These are phyloP conservation scores for Penicillium janthinellum DNA, from an alignment of 2,329 filamentous ascomycete genomes.

Conservation along the genomic window DNA sequence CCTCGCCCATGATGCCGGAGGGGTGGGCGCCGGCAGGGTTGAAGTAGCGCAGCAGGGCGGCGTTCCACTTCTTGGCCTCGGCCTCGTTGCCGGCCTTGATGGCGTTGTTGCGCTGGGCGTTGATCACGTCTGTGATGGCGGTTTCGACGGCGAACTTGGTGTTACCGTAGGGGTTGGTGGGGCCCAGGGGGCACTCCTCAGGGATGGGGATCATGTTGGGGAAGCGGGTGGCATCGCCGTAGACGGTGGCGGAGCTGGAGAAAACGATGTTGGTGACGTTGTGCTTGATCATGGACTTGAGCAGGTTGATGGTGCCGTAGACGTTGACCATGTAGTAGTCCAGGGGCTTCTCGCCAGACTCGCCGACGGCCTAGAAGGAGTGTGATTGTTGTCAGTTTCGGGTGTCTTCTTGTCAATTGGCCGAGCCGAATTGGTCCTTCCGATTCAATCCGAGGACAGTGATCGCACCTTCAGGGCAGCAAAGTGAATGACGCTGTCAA, in stretches of 20 bases:
- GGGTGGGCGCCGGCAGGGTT: slow-evolving; percentile 96
- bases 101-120: slow-evolving; percentile 79
- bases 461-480: slow-evolving; percentile 83
- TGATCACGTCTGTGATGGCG: slow-evolving; percentile 88
- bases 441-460: neutral
- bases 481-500: slow-evolving; percentile 98
- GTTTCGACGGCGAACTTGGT: slow-evolving; percentile 92
- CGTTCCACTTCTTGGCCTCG: slow-evolving; percentile 82
- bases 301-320: slow-evolving; percentile 82
- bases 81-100: slow-evolving; percentile 74
- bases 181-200: slow-evolving; percentile 91
- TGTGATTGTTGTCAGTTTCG: neutral
- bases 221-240: slow-evolving; percentile 94
- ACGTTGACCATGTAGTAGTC: slow-evolving; percentile 99
- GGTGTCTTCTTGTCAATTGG: neutral
- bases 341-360: slow-evolving; percentile 89
- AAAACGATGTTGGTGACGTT: slow-evolving; percentile 97
- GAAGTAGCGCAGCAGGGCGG: slow-evolving; percentile 91
- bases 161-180: slow-evolving; percentile 96
- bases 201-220: slow-evolving; percentile 99
- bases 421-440: neutral
- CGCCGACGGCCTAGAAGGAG: slow-evolving; percentile 76
- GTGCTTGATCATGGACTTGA: slow-evolving; percentile 84
- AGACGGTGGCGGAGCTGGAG: slow-evolving; percentile 96
- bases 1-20: slow-evolving; percentile 95